Conservation (phyloP, 805 yeast genomes). For the Helenozyma baotianmanensis region DNA sequence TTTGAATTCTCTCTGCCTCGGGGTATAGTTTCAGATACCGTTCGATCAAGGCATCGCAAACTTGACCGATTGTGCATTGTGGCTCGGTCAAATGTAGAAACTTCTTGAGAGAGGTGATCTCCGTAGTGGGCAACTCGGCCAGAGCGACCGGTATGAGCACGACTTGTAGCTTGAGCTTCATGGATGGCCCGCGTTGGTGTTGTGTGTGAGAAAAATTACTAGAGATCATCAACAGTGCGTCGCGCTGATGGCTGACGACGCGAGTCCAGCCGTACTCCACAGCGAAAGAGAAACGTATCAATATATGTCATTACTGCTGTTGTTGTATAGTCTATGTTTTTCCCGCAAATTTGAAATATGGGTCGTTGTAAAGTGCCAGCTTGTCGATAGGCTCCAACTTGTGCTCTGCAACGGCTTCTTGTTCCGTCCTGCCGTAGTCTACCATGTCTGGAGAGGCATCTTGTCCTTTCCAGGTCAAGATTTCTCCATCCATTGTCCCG, state of each 20-base stretch:
- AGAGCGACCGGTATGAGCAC: conserved; percentile 27
- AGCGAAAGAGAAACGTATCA: too few relatives aligned
- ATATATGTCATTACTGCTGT: too few relatives aligned
- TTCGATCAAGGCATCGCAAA: conserved; percentile 50
- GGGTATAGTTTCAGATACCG: conserved; percentile 67
- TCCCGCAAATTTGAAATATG: too few relatives aligned
- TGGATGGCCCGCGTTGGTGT: conserved; percentile 1
- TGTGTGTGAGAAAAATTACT: too few relatives aligned
- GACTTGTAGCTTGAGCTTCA: conserved; percentile 32
- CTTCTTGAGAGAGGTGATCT: conserved; percentile 30
- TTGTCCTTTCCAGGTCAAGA: conserved; percentile 46
- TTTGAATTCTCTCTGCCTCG: conserved; percentile 47
- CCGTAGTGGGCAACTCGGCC: conserved; percentile 18
- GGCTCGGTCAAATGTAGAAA: conserved; percentile 62
- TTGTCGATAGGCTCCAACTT: neutral
- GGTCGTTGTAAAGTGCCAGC: conserved; percentile 9
- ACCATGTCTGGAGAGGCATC: conserved; percentile 1
- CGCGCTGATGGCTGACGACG: too few relatives aligned
- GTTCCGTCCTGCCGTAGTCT: neutral
- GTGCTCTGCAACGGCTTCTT: neutral
- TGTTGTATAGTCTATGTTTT: too few relatives aligned
- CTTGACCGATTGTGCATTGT: conserved; percentile 40
- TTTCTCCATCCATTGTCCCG: conserved; percentile 67
- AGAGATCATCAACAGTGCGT: too few relatives aligned
- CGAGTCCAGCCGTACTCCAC: too few relatives aligned